phyloP scores from a whole-genome alignment of 2,329 filamentous ascomycete genomes.

The Fusarium virguliforme region DNA sequence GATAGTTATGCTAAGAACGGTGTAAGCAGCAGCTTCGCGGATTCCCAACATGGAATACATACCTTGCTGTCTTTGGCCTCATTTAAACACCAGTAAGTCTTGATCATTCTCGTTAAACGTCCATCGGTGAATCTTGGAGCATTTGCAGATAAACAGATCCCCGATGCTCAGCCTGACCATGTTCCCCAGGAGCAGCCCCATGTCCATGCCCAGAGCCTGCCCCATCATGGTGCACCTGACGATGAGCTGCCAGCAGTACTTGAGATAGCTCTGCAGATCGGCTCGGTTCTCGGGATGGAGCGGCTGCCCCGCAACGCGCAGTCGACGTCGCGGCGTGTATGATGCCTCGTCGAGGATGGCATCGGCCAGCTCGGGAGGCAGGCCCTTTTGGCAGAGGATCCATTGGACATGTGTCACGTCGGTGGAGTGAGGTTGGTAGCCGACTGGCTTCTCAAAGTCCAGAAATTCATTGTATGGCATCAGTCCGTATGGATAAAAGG shows the following conservation, averaged over 20 bases:
- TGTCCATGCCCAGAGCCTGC: not conserved
- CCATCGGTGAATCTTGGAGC: conserved; percentile 2
- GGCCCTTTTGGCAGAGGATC: not conserved
- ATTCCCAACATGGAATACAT: too few relatives aligned
- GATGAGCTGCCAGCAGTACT: conserved; percentile 33
- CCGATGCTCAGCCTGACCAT: not conserved
- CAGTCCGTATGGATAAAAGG: conserved; percentile 24
- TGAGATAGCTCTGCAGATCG: conserved; percentile 14
- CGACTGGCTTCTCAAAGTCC: conserved; percentile 11
- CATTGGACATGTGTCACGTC: not conserved
- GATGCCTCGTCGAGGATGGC: not conserved
- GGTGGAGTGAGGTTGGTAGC: not conserved
- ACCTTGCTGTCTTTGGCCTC: not conserved
- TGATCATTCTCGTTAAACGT: not conserved
- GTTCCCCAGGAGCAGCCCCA: not conserved
- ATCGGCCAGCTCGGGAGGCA: conserved; percentile 16
- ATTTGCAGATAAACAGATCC: conserved; percentile 1
- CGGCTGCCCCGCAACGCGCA: not conserved
- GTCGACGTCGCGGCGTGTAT: not conserved
- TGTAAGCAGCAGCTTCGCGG: too few relatives aligned
- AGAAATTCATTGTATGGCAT: conserved; percentile 25
- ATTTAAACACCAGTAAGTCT: conserved; percentile 4
- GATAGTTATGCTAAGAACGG: too few relatives aligned
- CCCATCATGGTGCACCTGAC: conserved; percentile 29
- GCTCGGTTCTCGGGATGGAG: conserved; percentile 7